Evolutionary conservation across 2,329 filamentous ascomycete genomes (phyloP), one percentile per base, ranked within the genome.

Genomic region (Talaromyces albobiverticillius): DNA sequence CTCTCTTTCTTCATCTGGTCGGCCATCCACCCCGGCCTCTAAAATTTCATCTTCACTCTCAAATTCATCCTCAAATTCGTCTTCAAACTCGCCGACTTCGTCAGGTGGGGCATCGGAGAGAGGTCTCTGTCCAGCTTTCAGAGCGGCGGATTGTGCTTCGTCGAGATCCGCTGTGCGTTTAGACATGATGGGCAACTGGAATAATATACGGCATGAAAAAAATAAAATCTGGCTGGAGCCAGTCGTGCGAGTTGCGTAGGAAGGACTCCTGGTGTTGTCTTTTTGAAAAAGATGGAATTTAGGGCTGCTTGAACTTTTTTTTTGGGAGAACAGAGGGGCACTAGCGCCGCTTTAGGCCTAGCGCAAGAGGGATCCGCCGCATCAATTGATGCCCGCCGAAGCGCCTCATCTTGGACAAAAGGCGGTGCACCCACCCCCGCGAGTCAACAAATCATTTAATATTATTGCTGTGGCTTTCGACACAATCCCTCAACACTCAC

Each of bases 51-150:
- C 92, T 64, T 88, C 86, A 63, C 85, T 95, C 79, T 96, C 92
- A 62, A 93, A 96, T 68, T 97, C 93, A 75, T 96, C 94, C 68
- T 96, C 94, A 60, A 95, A 97, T 62, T 97, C 89, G 62, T 83
- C 81, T 64, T 89, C 84, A 50, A 89, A 80, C 56, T 87, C 88
- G 59, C 81, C 79, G 57, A 74, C 78, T 53, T 84, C 81, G 59
- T 79, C 74, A 60, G 78, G 71, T 68, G 73, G 74, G 60, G 69
- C 69, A 51, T 76, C 71, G 48, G 70, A 67, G 59, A 82, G 72
- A 57, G 83, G 83, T 29, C 83, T 76, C 57, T 83, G 81, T 55
- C 83, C 84, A 58, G 80, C 79, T 71, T 86, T 86, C 63, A 86
- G 78, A 38, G 81, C 73, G 56, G 79, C 76, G 42, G 68, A 66